A percentile compares a stretch with the other conserved stretches of the same genome.
Conservation (phyloP, 495 filamentous ascomycete species). For the Astrothelium subdiscretum region DNA sequence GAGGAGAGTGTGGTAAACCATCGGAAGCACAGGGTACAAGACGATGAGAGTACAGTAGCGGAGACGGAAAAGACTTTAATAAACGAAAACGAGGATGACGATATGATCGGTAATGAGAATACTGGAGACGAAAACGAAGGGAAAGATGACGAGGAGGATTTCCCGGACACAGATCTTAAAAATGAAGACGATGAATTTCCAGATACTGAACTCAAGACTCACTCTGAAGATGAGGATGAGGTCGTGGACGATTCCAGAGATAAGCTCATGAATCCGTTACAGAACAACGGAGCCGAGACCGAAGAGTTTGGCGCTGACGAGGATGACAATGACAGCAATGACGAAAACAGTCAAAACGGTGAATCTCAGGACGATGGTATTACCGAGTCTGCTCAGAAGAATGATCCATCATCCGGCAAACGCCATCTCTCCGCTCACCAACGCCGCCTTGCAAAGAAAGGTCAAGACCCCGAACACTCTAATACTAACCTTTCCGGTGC, state of each 20-base stretch:
- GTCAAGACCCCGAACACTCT: slow-evolving; percentile 23
- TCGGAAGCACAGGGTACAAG: slow-evolving; percentile 57
- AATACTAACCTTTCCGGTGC: slow-evolving; percentile 5
- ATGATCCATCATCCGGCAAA: neutral
- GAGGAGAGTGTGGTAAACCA: slow-evolving; percentile 77
- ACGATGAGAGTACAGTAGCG: slow-evolving; percentile 15
- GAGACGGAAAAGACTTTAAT: slow-evolving; percentile 3
- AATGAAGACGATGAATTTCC: slow-evolving; percentile 16
- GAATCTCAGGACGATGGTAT: slow-evolving; percentile 1
- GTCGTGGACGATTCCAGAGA: slow-evolving; percentile 9
- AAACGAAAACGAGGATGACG: neutral
- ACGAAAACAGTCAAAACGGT: neutral
- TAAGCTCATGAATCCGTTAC: slow-evolving; percentile 6
- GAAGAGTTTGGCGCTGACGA: slow-evolving; percentile 21
- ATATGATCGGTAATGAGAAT: neutral
- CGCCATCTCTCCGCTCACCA: slow-evolving; percentile 42
- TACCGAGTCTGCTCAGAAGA: neutral
- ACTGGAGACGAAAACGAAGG: neutral
- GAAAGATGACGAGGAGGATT: slow-evolving; percentile 7
- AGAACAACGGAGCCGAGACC: slow-evolving; percentile 22
- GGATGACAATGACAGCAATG: slow-evolving; percentile 5
- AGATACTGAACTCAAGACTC: slow-evolving; percentile 25
- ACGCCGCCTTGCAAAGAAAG: slow-evolving; percentile 38
- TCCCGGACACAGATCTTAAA: neutral
- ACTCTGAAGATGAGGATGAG: slow-evolving; percentile 27